Conservation (phyloP, 2,329 filamentous ascomycete genomes). For the Penicillium sp. region DNA sequence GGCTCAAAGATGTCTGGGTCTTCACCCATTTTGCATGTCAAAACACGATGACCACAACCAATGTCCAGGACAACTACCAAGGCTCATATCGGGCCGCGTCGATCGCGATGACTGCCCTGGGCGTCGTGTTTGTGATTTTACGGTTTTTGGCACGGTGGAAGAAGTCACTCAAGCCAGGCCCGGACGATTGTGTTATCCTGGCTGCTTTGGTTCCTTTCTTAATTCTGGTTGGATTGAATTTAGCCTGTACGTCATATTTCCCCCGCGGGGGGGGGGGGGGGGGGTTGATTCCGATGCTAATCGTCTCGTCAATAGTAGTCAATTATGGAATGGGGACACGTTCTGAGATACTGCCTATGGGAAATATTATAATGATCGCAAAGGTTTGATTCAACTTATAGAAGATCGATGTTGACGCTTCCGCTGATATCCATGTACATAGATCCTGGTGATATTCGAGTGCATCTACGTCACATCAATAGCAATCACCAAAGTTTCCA, state of each 20-base stretch:
- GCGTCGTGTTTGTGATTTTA: conserved; percentile 11
- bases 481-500: conserved; percentile 51
- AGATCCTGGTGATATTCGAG: conserved; percentile 49
- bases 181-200: conserved; percentile 13
- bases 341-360: background rate
- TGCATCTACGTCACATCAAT: conserved; percentile 43
- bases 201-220: conserved; percentile 6
- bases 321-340: conserved; percentile 13
- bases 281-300: background rate
- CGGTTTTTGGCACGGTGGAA: conserved; percentile 11
- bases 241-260: background rate
- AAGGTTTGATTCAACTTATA: conserved; percentile 1
- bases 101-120: conserved; percentile 12
- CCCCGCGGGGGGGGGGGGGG: too few relatives aligned
- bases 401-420: background rate
- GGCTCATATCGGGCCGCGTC: conserved; percentile 7
- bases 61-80: background rate
- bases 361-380: conserved; percentile 8
- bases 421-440: background rate
- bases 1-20: background rate
- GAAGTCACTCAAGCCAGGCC: background rate
- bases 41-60: background rate
- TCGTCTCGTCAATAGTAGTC: conserved; percentile 6
- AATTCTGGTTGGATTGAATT: conserved; percentile 2
- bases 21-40: background rate